Evolutionary conservation across 2,329 filamentous ascomycete genomes (phyloP).

Genomic region (Monilinia vaccinii-corymbosi): DNA sequence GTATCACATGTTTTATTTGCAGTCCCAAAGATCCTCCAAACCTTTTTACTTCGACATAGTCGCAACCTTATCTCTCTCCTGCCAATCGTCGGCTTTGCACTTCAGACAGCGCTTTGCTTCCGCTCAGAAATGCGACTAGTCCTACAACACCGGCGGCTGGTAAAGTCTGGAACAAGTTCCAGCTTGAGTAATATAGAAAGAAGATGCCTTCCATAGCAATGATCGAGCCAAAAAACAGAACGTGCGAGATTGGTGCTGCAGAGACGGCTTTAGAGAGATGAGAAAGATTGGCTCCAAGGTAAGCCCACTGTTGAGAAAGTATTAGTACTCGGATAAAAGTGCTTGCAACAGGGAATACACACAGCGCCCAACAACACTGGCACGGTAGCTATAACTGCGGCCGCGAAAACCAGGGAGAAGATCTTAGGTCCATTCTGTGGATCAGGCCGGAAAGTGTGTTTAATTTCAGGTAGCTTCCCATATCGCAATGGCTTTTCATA

Average conservation of each 20-base stretch:
- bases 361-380: slow-evolving; percentile 65
- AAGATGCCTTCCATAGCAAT: slow-evolving; percentile 84
- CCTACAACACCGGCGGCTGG: slow-evolving; percentile 62
- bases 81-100: slow-evolving; percentile 81
- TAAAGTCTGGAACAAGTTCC: slow-evolving; percentile 86
- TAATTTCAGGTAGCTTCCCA: slow-evolving; percentile 73
- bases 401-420: slow-evolving; percentile 68
- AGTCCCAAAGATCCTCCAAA: not conserved
- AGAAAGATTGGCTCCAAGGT: slow-evolving; percentile 72
- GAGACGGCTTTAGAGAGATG: slow-evolving; percentile 69
- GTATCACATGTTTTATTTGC: not conserved
- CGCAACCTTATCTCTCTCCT: slow-evolving; percentile 32
- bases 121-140: slow-evolving; percentile 70
- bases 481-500: slow-evolving; percentile 70
- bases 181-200: slow-evolving; percentile 85
- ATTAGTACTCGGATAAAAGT: slow-evolving; percentile 17
- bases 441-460: slow-evolving; percentile 80
- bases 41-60: not conserved
- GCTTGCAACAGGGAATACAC: slow-evolving; percentile 32
- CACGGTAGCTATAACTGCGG: slow-evolving; percentile 63
- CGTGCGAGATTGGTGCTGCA: slow-evolving; percentile 70
- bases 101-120: slow-evolving; percentile 82
- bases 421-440: slow-evolving; percentile 72
- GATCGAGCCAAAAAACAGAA: slow-evolving; percentile 78
- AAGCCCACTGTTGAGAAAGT: slow-evolving; percentile 53